These are phyloP conservation scores for Prunus campanulata DNA, from an alignment of 306 rosid species.

Conservation along the genomic window DNA sequence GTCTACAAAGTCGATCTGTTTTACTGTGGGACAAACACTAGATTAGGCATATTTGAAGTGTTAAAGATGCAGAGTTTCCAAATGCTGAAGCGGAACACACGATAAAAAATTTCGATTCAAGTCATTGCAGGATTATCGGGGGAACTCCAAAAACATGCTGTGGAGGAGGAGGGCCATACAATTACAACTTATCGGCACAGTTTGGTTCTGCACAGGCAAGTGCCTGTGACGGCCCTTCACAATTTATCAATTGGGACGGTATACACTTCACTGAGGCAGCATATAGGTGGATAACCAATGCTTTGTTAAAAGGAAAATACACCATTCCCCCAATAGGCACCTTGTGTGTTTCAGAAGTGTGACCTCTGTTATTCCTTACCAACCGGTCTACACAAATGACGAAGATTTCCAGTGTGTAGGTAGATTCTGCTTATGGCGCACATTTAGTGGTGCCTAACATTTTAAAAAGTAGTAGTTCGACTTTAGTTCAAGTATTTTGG, in stretches of 20 bases:
- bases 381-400: too few species aligned
- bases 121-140: not conserved
- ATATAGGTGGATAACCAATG: not conserved
- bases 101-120: not conserved
- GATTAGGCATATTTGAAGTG: too few species aligned
- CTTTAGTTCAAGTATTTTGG: too few species aligned
- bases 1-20: not conserved
- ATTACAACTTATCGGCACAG: constrained; percentile 2
- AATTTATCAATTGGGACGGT: constrained; percentile 9
- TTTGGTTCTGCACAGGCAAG: not conserved
- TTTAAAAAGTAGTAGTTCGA: too few species aligned
- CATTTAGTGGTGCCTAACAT: too few species aligned
- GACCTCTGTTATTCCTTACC: not conserved
- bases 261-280: constrained; percentile 7
- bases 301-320: not conserved
- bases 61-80: not conserved
- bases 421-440: too few species aligned
- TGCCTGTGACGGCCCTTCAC: constrained; percentile 4
- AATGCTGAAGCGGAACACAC: not conserved
- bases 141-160: not conserved
- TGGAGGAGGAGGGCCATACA: constrained; percentile 19
- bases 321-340: not conserved
- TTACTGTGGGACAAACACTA: too few species aligned
- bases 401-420: too few species aligned
- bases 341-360: not conserved